A percentile compares a stretch with the other conserved stretches of the same genome.
These are phyloP conservation scores for Sclerotinia subarctica DNA, from an alignment of 2,329 filamentous ascomycete species.

Conservation along the genomic window DNA sequence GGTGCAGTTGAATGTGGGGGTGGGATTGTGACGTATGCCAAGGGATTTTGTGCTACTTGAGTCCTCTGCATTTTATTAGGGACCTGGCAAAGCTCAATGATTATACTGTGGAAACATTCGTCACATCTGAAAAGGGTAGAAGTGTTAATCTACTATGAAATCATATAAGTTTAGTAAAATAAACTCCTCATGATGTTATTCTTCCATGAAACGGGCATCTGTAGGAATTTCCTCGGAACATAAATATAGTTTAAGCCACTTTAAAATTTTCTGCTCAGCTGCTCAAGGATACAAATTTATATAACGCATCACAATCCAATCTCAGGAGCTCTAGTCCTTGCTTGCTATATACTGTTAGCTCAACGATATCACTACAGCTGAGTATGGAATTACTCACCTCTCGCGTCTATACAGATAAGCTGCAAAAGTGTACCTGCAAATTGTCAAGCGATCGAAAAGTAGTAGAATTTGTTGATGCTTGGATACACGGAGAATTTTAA, in stretches of 20 bases:
- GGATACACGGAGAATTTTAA: too few relatives aligned
- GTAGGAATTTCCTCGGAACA: neutral
- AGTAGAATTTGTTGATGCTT: too few relatives aligned
- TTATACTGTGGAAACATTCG: too few relatives aligned
- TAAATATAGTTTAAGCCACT: neutral
- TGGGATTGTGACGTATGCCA: neutral
- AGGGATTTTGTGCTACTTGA: neutral
- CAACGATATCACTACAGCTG: neutral
- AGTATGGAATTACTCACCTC: neutral
- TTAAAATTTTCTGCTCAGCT: neutral
- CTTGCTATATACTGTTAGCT: neutral
- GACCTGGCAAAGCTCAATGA: too few relatives aligned
- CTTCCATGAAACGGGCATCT: too few relatives aligned
- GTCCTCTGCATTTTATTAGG: too few relatives aligned
- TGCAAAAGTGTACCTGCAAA: slow-evolving; percentile 21
- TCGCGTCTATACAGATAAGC: neutral
- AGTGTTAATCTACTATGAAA: neutral
- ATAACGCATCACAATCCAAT: too few relatives aligned
- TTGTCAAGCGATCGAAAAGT: slow-evolving; percentile 28
- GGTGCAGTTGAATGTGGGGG: neutral
- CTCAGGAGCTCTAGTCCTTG: too few relatives aligned
- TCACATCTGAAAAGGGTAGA: neutral
- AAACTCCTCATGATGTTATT: too few relatives aligned
- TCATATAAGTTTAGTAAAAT: neutral
- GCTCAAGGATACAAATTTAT: neutral